Percentiles rank a stretch among this genome's conserved stretches.
These are phyloP conservation scores for Musa acuminata DNA, from an alignment of 176 grass and related monocot species.

Conservation along the genomic window DNA sequence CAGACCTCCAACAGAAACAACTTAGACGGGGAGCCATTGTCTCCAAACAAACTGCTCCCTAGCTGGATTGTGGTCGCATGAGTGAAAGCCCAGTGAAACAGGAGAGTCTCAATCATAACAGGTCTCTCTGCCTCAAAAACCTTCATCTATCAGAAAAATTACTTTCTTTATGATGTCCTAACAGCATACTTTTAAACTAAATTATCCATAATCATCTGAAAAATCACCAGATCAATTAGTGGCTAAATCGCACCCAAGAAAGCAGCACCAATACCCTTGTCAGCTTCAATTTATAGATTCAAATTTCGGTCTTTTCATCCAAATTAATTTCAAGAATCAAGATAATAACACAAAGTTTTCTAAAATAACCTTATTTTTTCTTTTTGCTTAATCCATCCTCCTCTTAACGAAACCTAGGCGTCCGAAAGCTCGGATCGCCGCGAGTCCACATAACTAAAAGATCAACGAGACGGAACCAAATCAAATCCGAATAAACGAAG, in stretches of 20 bases:
- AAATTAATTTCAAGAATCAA: neutral
- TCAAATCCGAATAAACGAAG: neutral
- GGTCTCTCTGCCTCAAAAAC: neutral
- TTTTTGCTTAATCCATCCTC: neutral
- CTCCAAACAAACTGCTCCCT: neutral
- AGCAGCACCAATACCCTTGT: neutral
- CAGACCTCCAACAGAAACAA: too few species aligned
- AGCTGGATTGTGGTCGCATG: neutral
- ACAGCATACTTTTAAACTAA: neutral
- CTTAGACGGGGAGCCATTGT: neutral
- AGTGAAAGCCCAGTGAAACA: too few species aligned
- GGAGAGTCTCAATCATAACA: too few species aligned
- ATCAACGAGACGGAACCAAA: neutral
- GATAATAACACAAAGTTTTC: neutral
- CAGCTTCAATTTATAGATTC: neutral
- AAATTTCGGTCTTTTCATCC: neutral
- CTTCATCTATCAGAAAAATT: neutral
- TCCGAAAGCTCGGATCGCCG: neutral
- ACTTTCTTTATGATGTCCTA: neutral
- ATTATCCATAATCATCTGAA: neutral
- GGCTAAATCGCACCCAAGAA: neutral
- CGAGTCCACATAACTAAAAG: neutral
- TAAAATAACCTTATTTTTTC: neutral
- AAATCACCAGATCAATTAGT: neutral
- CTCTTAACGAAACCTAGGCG: too few species aligned